Percentiles rank a stretch among this genome's conserved stretches.
These are phyloP conservation scores for Paecilomyces formosus DNA, from an alignment of 2,329 filamentous ascomycete species.

Conservation along the genomic window DNA sequence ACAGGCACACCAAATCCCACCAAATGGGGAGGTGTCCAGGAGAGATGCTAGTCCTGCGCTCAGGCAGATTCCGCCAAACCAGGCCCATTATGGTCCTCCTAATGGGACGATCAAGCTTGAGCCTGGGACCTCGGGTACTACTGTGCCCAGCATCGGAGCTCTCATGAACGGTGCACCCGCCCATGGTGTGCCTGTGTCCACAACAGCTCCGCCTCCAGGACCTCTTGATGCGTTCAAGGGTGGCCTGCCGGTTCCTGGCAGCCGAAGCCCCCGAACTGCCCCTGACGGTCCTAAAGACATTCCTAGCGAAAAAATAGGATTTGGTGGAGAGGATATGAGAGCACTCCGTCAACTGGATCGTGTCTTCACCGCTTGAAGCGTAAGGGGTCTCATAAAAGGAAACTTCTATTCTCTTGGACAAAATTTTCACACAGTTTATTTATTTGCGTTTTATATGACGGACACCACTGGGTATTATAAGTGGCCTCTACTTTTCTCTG, in stretches of 20 bases:
- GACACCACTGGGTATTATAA: not conserved
- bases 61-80: constrained; percentile 14
- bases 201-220: constrained; percentile 17
- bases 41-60: constrained; percentile 17
- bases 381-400: not conserved
- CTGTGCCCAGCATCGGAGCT: constrained; percentile 49
- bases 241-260: not conserved
- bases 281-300: constrained; percentile 46
- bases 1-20: constrained; percentile 15
- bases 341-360: constrained; percentile 59
- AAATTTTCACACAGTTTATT: not conserved
- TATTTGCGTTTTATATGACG: not conserved
- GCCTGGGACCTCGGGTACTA: constrained; percentile 24
- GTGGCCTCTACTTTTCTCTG: not conserved
- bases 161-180: constrained; percentile 33
- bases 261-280: constrained; percentile 4
- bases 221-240: constrained; percentile 9
- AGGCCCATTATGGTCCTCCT: constrained; percentile 10
- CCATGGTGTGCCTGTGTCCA: constrained; percentile 9
- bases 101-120: constrained; percentile 16
- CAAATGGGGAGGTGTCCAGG: constrained; percentile 12
- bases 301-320: constrained; percentile 50
- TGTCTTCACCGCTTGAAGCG: constrained; percentile 35
- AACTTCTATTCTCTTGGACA: not conserved
- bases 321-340: constrained; percentile 55